phyloP scores from a whole-genome alignment of 1,284 basidiomycete genomes.

The Moesziomyces sp. region DNA sequence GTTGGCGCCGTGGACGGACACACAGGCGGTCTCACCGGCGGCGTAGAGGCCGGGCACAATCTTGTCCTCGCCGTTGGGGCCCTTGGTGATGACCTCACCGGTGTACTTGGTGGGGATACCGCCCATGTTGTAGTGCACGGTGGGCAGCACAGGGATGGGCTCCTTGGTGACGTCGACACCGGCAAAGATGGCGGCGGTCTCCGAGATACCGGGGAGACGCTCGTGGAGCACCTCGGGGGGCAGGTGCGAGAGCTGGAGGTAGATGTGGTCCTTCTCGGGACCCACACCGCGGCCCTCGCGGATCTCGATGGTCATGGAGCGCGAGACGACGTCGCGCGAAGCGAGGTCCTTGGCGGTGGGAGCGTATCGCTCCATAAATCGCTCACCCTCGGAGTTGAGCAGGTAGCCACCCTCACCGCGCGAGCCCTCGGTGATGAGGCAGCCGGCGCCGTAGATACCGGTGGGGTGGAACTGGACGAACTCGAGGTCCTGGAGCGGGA shows the following conservation, averaged over 20 bases:
- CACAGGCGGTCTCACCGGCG: conserved; percentile 97
- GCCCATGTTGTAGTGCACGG: conserved; percentile 77
- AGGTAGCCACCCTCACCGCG: conserved; percentile 99
- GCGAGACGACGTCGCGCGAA: conserved; percentile 98
- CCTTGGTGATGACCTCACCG: conserved; percentile 85
- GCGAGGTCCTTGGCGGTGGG: conserved; percentile 99
- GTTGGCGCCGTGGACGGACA: conserved; percentile 99
- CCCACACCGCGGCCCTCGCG: conserved; percentile 99
- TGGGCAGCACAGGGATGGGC: conserved; percentile 75
- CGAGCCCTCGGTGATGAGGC: conserved; percentile 98
- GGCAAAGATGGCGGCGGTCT: conserved; percentile 98
- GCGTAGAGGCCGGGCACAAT: conserved; percentile 97
- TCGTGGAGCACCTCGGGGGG: conserved; percentile 96
- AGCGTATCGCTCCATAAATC: conserved; percentile 99
- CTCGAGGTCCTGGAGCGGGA: conserved; percentile 96
- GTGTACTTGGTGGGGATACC: conserved; percentile 99
- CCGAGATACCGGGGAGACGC: conserved; percentile 98
- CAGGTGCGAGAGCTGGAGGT: conserved; percentile 95
- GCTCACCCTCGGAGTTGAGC: conserved; percentile 97
- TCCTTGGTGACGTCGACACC: conserved; percentile 99
- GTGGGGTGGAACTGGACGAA: conserved; percentile 99
- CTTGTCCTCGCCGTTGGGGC: conserved; percentile 81
- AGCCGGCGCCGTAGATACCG: conserved; percentile 99
- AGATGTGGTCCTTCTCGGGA: conserved; percentile 97
- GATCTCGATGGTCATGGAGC: conserved; percentile 99